Evolutionary conservation across 2,329 filamentous ascomycete genomes (phyloP).

Genomic region (Fusarium hainanense): DNA sequence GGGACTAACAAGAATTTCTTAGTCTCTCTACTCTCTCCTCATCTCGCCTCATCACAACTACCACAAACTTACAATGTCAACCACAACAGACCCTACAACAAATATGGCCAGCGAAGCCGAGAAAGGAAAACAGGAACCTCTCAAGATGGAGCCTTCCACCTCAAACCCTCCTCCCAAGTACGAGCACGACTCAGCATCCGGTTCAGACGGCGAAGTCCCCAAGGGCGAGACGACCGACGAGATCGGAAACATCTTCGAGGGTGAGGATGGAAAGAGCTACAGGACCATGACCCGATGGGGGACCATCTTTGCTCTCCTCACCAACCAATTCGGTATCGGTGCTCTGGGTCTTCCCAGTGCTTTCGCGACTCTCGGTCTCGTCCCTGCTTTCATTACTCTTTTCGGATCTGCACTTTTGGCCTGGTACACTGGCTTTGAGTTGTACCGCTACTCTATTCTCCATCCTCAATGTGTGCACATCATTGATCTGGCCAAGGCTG

Average conservation of each 20-base stretch:
- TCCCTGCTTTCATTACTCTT: neutral
- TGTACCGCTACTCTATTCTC: neutral
- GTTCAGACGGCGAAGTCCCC: conserved; percentile 7
- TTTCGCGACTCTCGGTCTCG: conserved; percentile 72
- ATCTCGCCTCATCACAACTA: neutral
- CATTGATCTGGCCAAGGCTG: conserved; percentile 71
- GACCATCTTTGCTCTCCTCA: conserved; percentile 36
- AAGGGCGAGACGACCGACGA: conserved; percentile 14
- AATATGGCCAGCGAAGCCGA: conserved; percentile 1
- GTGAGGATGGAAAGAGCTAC: conserved; percentile 34
- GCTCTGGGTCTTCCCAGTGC: conserved; percentile 76
- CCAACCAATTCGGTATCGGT: conserved; percentile 43
- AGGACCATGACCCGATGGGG: conserved; percentile 36
- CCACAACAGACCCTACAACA: neutral
- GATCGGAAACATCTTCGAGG: conserved; percentile 21
- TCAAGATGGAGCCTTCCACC: neutral
- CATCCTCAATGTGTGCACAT: conserved; percentile 75
- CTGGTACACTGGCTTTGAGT: neutral
- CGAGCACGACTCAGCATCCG: conserved; percentile 9
- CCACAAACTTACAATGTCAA: neutral
- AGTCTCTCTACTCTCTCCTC: neutral
- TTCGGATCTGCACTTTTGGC: neutral
- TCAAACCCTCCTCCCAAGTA: neutral
- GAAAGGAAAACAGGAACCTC: neutral
- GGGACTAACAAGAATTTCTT: neutral